A percentile compares a stretch with the other conserved stretches of the same genome.
Conservation (phyloP, 1,284 basidiomycete genomes). For the Coriolopsis trogii region DNA sequence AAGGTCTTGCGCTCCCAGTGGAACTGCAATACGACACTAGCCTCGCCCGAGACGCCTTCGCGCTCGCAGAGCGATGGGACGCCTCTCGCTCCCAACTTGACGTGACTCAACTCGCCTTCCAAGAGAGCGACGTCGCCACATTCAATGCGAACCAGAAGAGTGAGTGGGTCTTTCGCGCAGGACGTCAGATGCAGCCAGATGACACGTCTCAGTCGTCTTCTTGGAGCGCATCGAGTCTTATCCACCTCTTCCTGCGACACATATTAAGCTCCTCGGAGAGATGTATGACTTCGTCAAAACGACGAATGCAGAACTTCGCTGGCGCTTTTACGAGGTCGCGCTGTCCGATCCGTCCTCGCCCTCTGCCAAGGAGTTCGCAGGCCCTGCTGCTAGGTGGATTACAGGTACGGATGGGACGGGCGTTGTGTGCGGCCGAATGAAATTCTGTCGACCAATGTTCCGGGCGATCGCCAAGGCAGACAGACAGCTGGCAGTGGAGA, state of each 20-base stretch:
- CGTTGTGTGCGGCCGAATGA: slow-evolving; percentile 77
- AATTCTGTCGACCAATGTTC: slow-evolving; percentile 78
- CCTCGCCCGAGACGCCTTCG: slow-evolving; percentile 72
- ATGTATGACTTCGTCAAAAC: slow-evolving; percentile 58
- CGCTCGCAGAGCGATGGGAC: slow-evolving; percentile 81
- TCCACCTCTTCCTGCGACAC: slow-evolving; percentile 53
- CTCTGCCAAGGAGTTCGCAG: slow-evolving; percentile 51
- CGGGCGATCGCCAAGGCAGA: slow-evolving; percentile 60
- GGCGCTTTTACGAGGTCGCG: slow-evolving; percentile 71
- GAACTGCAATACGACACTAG: slow-evolving; percentile 84
- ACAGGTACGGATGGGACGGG: slow-evolving; percentile 62
- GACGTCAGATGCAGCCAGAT: background rate
- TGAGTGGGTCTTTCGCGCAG: slow-evolving; percentile 30
- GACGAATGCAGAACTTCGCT: slow-evolving; percentile 70
- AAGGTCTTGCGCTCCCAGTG: slow-evolving; percentile 79
- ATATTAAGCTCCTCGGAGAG: slow-evolving; percentile 56
- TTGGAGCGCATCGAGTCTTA: slow-evolving; percentile 69
- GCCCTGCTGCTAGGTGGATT: slow-evolving; percentile 66
- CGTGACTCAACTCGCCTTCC: slow-evolving; percentile 53
- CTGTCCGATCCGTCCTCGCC: slow-evolving; percentile 51
- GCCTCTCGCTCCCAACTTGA: slow-evolving; percentile 54
- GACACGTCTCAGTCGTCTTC: slow-evolving; percentile 84
- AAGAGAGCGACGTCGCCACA: slow-evolving; percentile 50
- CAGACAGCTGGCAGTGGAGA: slow-evolving; percentile 59
- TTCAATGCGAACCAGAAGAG: slow-evolving; percentile 74